These are phyloP conservation scores for Aspergillus spinulosporus DNA, from an alignment of 2,329 filamentous ascomycete genomes.

Conservation along the genomic window DNA sequence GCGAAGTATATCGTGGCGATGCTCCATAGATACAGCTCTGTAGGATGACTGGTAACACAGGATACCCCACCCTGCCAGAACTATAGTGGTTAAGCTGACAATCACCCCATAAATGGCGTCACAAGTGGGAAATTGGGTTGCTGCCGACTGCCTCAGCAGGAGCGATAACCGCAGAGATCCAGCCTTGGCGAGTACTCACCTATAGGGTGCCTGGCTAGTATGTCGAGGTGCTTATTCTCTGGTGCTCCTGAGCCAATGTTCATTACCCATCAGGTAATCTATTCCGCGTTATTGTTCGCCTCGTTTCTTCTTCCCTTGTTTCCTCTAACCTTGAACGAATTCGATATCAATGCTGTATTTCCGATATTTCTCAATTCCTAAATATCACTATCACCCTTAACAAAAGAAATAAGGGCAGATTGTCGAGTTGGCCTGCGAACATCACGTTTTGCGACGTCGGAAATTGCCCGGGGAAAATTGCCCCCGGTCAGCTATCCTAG, in stretches of 20 bases:
- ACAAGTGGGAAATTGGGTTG: not conserved
- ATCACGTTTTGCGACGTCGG: not conserved
- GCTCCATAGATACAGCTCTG: not conserved
- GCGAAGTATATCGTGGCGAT: not conserved
- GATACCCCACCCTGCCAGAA: too few relatives aligned
- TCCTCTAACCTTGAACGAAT: not conserved
- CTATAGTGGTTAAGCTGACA: not conserved
- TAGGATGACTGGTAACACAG: not conserved
- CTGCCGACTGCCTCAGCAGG: not conserved
- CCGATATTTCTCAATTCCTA: not conserved
- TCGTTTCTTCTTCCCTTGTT: not conserved
- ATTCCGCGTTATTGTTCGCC: not conserved
- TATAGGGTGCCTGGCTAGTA: not conserved
- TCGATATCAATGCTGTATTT: not conserved
- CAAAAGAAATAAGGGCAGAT: not conserved
- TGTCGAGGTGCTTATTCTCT: slow-evolving; percentile 1
- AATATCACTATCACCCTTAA: not conserved
- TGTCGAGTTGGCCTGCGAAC: not conserved
- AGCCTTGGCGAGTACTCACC: not conserved
- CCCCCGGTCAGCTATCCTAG: not conserved
- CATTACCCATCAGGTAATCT: slow-evolving; percentile 2
- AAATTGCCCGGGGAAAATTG: not conserved
- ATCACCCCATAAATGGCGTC: not conserved
- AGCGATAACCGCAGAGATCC: not conserved
- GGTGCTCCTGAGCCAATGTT: not conserved